Evolutionary conservation across 441 rosid genomes (phyloP), one percentile per base, ranked within the genome.

Genomic region (Bruguiera hainesii): DNA sequence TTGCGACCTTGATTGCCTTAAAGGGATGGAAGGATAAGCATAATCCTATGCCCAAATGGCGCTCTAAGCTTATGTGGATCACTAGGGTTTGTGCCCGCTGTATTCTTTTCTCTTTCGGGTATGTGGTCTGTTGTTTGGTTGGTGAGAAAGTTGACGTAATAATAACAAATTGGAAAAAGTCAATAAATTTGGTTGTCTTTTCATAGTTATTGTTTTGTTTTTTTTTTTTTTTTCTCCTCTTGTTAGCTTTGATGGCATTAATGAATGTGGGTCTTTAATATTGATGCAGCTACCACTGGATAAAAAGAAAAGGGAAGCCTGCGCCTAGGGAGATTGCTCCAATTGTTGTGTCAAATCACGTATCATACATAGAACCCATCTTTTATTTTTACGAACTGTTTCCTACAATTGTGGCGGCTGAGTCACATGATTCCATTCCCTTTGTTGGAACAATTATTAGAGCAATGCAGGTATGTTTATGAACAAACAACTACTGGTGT

Each of bases 381-480:
- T 91, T 95, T 78, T 95, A 86, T 68, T 95, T 95, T 71, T 95
- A 89, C 70, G 99, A 95, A 68, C 73, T 95, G 30, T 95, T 82
- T 65, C 98, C 99, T 0, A 95, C 99, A 29, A 95, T 95, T 76
- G 99, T 95, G 71, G 97, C 99, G 0, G 81, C 99, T 0, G 98
- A 91, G 73, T 87, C 98, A 7, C 99, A 95, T 75, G 99, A 95
- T 77, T 81, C 95, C 52, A 81, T 91, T 62, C 99, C 99, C 18
- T 79, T 89, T 65, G 99, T 95, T 55, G 98, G 99, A 73, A 95
- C 99, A 72, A 95, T 95, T 52, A 91, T 95, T 75, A 87, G 99
- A 75, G 97, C 99, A 63, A 95, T 95, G 99, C 99, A 95, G 96
- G 99, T 91, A 61, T 55, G 50, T 28, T 51, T 30, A 13, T 65